Evolutionary conservation across 1,139 yeast genomes (phyloP).

Genomic region (Sugiyamaella paludigena): DNA sequence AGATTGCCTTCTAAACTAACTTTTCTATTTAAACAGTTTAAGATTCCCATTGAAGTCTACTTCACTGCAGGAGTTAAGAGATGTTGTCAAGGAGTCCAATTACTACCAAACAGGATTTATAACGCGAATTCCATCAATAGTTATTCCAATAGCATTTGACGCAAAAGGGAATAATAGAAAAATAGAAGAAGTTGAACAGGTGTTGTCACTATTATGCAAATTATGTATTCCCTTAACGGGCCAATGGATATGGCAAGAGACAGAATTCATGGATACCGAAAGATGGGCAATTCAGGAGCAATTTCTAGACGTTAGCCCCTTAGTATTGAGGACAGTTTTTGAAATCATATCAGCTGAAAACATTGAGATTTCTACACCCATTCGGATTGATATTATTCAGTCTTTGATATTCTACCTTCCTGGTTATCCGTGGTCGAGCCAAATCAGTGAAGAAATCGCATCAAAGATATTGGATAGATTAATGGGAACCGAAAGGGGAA

Average conservation of each 20-base stretch:
- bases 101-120: too few species aligned
- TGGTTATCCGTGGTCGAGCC: conserved; percentile 19
- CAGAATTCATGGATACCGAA: conserved; percentile 17
- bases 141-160: too few species aligned
- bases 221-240: conserved; percentile 20
- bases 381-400: not conserved
- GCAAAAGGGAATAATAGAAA: too few species aligned
- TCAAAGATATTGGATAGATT: not conserved
- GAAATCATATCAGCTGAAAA: not conserved
- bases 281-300: conserved; percentile 12
- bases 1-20: too few species aligned
- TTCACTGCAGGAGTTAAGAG: too few species aligned
- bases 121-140: too few species aligned
- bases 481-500: too few species aligned
- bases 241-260: conserved; percentile 26
- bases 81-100: too few species aligned
- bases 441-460: not conserved
- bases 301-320: not conserved
- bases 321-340: not conserved
- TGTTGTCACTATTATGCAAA: conserved; percentile 9
- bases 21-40: too few species aligned
- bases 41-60: too few species aligned
- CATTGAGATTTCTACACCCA: not conserved
- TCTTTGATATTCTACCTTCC: not conserved
- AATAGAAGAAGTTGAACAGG: not conserved